Evolutionary conservation across 2,329 filamentous ascomycete species (phyloP).

Genomic region (Chrysosporium keratinophilum): DNA sequence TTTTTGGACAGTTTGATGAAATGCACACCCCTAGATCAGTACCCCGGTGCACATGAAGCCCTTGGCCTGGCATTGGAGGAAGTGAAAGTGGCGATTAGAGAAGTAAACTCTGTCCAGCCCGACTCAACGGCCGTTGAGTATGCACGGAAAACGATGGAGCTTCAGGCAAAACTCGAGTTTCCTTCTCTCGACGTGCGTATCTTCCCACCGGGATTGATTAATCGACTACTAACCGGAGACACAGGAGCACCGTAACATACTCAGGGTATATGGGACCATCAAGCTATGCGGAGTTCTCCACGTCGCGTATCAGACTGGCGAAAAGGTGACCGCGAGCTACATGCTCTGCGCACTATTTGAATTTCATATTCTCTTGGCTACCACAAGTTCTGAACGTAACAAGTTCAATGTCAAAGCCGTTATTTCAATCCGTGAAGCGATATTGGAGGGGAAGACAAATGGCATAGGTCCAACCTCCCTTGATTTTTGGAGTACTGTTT

Average conservation of each 20-base stretch:
- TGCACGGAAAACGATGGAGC: slow-evolving; percentile 70
- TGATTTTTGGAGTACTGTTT: background rate
- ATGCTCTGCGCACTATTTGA: slow-evolving; percentile 79
- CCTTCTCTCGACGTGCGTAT: slow-evolving; percentile 43
- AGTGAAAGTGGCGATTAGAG: slow-evolving; percentile 62
- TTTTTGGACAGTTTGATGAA: slow-evolving; percentile 75
- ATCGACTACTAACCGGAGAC: slow-evolving; percentile 16
- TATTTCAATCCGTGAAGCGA: slow-evolving; percentile 38
- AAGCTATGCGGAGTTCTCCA: slow-evolving; percentile 73
- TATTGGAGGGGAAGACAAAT: slow-evolving; percentile 28
- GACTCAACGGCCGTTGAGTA: slow-evolving; percentile 58
- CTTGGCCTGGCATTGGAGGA: slow-evolving; percentile 63
- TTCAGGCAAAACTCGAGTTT: slow-evolving; percentile 73
- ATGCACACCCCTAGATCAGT: slow-evolving; percentile 73
- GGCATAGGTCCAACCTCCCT: slow-evolving; percentile 25
- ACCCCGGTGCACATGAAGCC: slow-evolving; percentile 69
- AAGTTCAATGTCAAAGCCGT: slow-evolving; percentile 66
- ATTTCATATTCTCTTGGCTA: slow-evolving; percentile 66
- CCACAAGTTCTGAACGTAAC: slow-evolving; percentile 51
- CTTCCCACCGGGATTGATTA: background rate
- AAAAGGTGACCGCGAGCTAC: slow-evolving; percentile 63
- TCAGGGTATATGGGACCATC: slow-evolving; percentile 70
- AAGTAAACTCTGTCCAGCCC: slow-evolving; percentile 76
- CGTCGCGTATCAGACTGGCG: slow-evolving; percentile 65
- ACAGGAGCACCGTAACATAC: slow-evolving; percentile 40